These are phyloP conservation scores for Candida caryicola DNA, from an alignment of 805 yeast species.

Conservation along the genomic window DNA sequence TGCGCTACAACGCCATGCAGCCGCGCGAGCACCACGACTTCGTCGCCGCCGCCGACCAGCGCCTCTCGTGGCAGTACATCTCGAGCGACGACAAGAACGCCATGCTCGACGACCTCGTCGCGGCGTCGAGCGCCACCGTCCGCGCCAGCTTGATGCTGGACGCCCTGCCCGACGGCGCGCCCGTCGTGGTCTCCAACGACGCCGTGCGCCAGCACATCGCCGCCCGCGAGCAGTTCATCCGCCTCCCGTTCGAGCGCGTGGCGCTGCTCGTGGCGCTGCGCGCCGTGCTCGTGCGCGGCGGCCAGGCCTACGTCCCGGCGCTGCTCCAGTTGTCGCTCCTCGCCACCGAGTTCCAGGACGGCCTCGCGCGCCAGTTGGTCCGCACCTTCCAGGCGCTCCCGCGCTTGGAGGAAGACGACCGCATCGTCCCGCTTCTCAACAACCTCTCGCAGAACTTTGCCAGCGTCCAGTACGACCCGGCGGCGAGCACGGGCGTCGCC, in stretches of 20 bases:
- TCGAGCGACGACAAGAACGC: conserved; percentile 55
- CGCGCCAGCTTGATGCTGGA: conserved; percentile 28
- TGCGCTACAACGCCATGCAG: conserved; percentile 66
- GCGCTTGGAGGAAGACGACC: conserved; percentile 85
- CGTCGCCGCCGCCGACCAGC: conserved; percentile 50
- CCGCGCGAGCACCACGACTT: conserved; percentile 68
- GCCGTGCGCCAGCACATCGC: conserved; percentile 50
- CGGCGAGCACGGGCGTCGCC: conserved; percentile 18
- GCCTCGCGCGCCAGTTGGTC: conserved; percentile 51
- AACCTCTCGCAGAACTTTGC: conserved; percentile 61
- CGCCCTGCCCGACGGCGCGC: conserved; percentile 21
- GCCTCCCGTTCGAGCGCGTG: conserved; percentile 84
- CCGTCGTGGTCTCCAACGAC: conserved; percentile 42
- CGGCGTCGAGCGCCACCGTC: conserved; percentile 51
- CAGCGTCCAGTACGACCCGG: conserved; percentile 51
- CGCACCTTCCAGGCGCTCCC: conserved; percentile 77
- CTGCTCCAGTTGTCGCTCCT: conserved; percentile 72
- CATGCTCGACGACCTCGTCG: conserved; percentile 48
- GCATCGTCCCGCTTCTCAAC: conserved; percentile 78
- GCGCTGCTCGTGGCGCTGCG: conserved; percentile 74
- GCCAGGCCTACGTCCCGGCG: conserved; percentile 83
- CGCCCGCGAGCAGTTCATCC: conserved; percentile 63
- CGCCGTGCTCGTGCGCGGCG: conserved; percentile 61
- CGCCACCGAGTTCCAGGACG: conserved; percentile 60
- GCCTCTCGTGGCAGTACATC: conserved; percentile 72